Conservation (phyloP, 2,329 filamentous ascomycete genomes). For the Ophiostoma triangulosporum region DNA sequence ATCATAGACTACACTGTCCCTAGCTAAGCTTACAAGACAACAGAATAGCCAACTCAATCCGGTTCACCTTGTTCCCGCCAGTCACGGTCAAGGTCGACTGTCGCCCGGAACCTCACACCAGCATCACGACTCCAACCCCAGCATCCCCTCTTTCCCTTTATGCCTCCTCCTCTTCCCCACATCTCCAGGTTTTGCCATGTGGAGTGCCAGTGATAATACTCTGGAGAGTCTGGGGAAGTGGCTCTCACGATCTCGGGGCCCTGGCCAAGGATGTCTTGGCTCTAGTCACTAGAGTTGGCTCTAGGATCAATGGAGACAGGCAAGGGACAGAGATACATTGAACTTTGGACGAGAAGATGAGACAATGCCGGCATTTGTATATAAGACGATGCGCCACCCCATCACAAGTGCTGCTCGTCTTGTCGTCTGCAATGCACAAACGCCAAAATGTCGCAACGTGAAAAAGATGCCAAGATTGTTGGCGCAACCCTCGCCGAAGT, state of each 20-base stretch:
- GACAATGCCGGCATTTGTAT: neutral
- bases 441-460: neutral
- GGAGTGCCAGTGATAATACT: neutral
- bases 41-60: too few species aligned
- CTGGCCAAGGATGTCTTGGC: neutral
- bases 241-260: neutral
- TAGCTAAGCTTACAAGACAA: neutral
- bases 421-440: too few species aligned
- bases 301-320: neutral
- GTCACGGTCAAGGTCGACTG: neutral
- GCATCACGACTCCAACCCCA: neutral
- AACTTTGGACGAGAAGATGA: neutral
- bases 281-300: neutral
- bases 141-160: neutral
- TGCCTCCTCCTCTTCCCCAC: neutral
- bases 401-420: too few species aligned
- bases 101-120: neutral
- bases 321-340: too few species aligned
- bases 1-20: too few species aligned
- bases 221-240: neutral
- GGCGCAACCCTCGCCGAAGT: slow-evolving; percentile 16
- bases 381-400: neutral
- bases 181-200: neutral
- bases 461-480: slow-evolving; percentile 13
- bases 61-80: neutral